Evolutionary conservation across 805 yeast species (phyloP).

Genomic region (Lipomyces japonicus): DNA sequence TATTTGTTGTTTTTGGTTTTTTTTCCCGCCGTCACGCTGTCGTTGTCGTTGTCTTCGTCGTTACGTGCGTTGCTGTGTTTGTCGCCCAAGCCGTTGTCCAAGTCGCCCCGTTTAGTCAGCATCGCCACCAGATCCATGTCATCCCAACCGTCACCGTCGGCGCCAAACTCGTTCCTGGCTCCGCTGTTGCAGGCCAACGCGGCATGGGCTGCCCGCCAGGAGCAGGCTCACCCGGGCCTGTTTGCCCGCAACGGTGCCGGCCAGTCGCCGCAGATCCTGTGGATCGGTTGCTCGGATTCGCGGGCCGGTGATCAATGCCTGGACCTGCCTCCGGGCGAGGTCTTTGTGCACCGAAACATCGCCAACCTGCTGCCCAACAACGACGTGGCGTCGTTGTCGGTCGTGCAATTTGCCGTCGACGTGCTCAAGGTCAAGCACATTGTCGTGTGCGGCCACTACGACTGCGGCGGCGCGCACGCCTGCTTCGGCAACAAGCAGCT

Average conservation of each 20-base stretch:
- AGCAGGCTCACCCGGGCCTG: conserved; percentile 52
- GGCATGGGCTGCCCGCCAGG: conserved; percentile 47
- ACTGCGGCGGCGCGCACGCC: conserved; percentile 91
- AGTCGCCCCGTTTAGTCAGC: too few species aligned
- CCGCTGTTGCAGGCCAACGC: conserved; percentile 41
- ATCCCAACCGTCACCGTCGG: not conserved
- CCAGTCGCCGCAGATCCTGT: conserved; percentile 86
- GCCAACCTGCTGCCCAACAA: conserved; percentile 69
- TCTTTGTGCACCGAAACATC: conserved; percentile 82
- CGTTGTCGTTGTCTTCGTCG: too few species aligned
- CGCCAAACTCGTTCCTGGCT: not conserved
- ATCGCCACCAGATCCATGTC: not conserved
- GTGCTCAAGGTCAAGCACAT: conserved; percentile 76
- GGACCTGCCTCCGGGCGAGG: conserved; percentile 83
- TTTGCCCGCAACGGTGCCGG: conserved; percentile 69
- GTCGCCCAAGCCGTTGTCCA: too few species aligned
- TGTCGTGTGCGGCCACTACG: conserved; percentile 89
- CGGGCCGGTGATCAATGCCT: conserved; percentile 78
- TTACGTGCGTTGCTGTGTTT: too few species aligned
- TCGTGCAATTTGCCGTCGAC: conserved; percentile 83
- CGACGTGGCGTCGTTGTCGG: conserved; percentile 72
- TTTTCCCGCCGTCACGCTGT: too few species aligned
- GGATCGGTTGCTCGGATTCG: conserved; percentile 94
- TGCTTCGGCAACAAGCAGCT: conserved; percentile 60
- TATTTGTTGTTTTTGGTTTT: too few species aligned